Base-by-base conservation (phyloP, 108 stramenopile genomes). In the Cyclotella choctawhatcheeana region DNA sequence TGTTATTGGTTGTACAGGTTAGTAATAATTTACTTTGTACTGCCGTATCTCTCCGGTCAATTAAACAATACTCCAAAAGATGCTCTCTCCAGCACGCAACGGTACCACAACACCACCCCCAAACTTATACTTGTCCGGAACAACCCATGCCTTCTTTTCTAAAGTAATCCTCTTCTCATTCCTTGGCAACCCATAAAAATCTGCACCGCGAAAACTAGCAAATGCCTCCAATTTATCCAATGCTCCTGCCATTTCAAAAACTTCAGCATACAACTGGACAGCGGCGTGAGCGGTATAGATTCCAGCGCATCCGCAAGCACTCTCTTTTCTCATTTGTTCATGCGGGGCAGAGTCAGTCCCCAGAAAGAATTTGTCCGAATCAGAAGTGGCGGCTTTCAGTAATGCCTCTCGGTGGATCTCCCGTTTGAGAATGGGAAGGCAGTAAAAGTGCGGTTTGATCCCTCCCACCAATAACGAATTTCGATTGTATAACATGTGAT, bases 301-400 rank as follows among this genome's bases (percentile, higher is more conserved):
- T 10, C 99, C 99, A 8, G 99, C 99, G 67, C 99, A 99, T 17
- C 99, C 97, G 81, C 98, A 97, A 13, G 84, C 74, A 27, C 83
- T 64, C 60, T 91, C 87, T 84, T 99, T 99, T 35, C 64, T 78
- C 12, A 73, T 66, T 2, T 78, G 72, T 0, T 88, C 83, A 82
- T 99, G 99, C 6, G 99, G 99, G 14, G 99, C 99, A 10, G 93
- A 93, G 83, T 99, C 99, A 10, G 99, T 99, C 22, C 99, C 99
- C 29, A 96, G 55, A 78, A 99, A 99, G 87, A 99, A 99, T 79
- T 98, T 97, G 64, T 83, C 65, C 54, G 53, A 82, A 18, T 97
- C 98, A 25, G 91, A 90, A 1, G 96, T 94, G 4, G 95, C 97
- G 0, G 98, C 99, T 7, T 80, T 44, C 2, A 98, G 63, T 31